Conservation (phyloP, 2,329 filamentous ascomycete species). For the Exophiala lecanii-corni region DNA sequence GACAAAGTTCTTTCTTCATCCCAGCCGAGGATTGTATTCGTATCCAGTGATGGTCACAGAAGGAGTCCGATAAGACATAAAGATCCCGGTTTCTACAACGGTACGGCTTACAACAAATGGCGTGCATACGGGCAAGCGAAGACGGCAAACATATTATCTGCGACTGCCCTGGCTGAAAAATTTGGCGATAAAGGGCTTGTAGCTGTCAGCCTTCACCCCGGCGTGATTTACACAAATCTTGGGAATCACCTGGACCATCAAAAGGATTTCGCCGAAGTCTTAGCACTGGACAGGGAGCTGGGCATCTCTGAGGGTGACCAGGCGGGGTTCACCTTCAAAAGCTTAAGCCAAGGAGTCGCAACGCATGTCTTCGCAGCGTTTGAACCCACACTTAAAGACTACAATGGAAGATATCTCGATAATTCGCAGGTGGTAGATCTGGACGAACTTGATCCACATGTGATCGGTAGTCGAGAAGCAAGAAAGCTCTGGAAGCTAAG, state of each 20-base stretch:
- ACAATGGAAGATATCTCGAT: background rate
- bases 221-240: constrained; percentile 1
- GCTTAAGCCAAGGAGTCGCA: background rate
- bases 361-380: background rate
- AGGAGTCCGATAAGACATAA: background rate
- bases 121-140: constrained; percentile 44
- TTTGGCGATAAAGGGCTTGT: background rate
- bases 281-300: background rate
- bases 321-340: constrained; percentile 1
- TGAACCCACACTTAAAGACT: background rate
- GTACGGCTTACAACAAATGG: constrained; percentile 32
- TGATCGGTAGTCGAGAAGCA: background rate
- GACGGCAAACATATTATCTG: constrained; percentile 39
- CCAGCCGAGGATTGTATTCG: background rate
- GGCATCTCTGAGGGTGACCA: background rate
- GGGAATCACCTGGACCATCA: background rate
- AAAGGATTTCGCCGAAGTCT: background rate
- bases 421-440: background rate
- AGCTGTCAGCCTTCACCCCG: constrained; percentile 1
- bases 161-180: background rate
- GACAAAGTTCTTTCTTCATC: background rate
- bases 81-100: constrained; percentile 17
- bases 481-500: constrained; percentile 1
- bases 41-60: constrained; percentile 1
- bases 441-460: background rate